A percentile compares a stretch with the other conserved stretches of the same genome.
Evolutionary conservation across 345 rosid species (phyloP).

Genomic region (Physaria fendleri): DNA sequence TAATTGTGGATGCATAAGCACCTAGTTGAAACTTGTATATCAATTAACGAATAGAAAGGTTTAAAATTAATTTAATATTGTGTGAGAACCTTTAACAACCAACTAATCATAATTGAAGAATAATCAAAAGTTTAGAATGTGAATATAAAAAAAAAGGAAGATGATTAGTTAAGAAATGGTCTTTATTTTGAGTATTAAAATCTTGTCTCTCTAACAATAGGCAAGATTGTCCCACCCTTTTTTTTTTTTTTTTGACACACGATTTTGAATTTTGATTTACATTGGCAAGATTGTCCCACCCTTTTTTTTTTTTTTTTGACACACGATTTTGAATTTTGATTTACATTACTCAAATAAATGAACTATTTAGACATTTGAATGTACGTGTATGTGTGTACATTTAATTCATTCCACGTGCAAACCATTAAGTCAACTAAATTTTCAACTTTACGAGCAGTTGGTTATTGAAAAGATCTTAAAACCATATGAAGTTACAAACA

Average conservation of each 20-base stretch:
- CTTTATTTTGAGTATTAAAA: slow-evolving; percentile 22
- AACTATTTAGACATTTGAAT: neutral
- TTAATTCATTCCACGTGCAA: slow-evolving; percentile 23
- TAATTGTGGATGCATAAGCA: neutral
- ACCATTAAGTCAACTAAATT: neutral
- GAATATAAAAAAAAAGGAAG: slow-evolving; percentile 7
- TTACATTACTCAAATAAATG: slow-evolving; percentile 1
- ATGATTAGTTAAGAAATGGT: slow-evolving; percentile 7
- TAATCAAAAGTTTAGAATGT: neutral
- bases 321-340: no score
- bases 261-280: no score
- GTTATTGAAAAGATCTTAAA: neutral
- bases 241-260: neutral
- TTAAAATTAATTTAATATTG: neutral
- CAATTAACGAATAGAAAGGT: neutral
- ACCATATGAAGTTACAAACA: neutral
- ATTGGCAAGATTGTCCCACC: slow-evolving; percentile 29
- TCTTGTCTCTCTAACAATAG: slow-evolving; percentile 30
- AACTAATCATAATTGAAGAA: slow-evolving; percentile 12
- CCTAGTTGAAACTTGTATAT: neutral
- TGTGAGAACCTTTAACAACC: slow-evolving; percentile 13
- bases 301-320: neutral
- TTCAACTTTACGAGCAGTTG: neutral
- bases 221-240: slow-evolving; percentile 29
- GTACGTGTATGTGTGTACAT: slow-evolving; percentile 8